Evolutionary conservation across 345 rosid species (phyloP).

Genomic region (Orychophragmus violaceus): DNA sequence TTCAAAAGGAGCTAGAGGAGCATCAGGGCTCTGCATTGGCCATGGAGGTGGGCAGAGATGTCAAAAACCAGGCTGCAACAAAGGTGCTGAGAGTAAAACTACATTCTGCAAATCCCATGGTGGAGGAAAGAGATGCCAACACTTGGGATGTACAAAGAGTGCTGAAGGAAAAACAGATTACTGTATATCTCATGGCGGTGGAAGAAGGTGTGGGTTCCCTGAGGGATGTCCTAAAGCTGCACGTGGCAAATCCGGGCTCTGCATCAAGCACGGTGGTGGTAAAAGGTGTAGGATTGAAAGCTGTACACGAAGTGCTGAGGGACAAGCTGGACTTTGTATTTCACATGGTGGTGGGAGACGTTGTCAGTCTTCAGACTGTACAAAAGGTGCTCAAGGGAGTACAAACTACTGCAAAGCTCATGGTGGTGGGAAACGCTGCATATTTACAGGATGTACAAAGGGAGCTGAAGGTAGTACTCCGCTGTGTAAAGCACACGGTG

Average conservation of each 20-base stretch:
- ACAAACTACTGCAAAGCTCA: conserved; percentile 90
- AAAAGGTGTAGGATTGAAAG: conserved; percentile 78
- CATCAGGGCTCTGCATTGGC: conserved; percentile 87
- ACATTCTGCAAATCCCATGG: conserved; percentile 94
- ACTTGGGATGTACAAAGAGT: conserved; percentile 94
- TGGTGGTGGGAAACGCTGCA: conserved; percentile 96
- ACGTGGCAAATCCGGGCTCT: conserved; percentile 88
- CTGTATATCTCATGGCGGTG: conserved; percentile 97
- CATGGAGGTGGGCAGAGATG: conserved; percentile 98
- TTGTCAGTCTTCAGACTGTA: conserved; percentile 56
- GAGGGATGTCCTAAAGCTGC: conserved; percentile 87
- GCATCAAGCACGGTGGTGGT: conserved; percentile 96
- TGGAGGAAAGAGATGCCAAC: conserved; percentile 89
- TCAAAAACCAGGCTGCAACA: conserved; percentile 77
- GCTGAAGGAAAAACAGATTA: conserved; percentile 90
- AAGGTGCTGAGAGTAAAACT: conserved; percentile 92
- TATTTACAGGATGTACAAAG: conserved; percentile 81
- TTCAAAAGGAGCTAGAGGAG: conserved; percentile 88
- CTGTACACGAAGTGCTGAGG: conserved; percentile 90
- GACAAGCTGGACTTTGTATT: conserved; percentile 90
- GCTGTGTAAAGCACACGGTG: conserved; percentile 94
- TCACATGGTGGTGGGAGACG: conserved; percentile 97
- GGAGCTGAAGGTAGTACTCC: conserved; percentile 99
- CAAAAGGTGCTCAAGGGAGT: conserved; percentile 96
- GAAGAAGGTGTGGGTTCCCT: conserved; percentile 65